Base-by-base conservation (phyloP, 805 yeast species). In the Candida peoriensis region DNA sequence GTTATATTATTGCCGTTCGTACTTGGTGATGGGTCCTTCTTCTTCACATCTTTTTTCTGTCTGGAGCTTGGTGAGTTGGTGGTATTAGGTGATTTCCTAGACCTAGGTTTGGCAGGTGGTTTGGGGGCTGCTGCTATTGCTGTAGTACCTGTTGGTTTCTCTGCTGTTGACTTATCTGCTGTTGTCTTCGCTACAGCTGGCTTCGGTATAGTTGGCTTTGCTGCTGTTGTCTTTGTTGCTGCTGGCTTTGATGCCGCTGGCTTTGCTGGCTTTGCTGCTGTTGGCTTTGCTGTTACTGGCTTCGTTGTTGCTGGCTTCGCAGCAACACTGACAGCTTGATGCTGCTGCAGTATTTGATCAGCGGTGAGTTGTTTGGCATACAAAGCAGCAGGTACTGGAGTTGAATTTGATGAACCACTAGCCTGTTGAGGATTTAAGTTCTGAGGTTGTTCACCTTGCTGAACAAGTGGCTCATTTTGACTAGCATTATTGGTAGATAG, bases 11-110 rank as follows among this genome's bases (percentile, higher is more conserved):
- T n/a, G n/a, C n/a, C n/a, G n/a, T n/a, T n/a, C n/a, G n/a, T n/a
- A n/a, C n/a, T n/a, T n/a, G n/a, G n/a, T n/a, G n/a, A n/a, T 31
- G 29, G 18, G 22, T 37, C 25, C 25, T 34, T 29, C 37, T 33
- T 20, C 23, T 20, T 16, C 10, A 20, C 26, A 33, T 9, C 25
- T 14, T 32, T 30, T 32, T 34, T 20, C 26, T 13, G 12, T 21
- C 12, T 16, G 21, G 11, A 7, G 19, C 15, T 13, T 16, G 23
- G 11, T 13, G 26, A 10, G 16, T 9, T 26, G 30, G 17, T 16
- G 18, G 29, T 20, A 11, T 19, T 14, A n/a, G 22, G 5, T 5
- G 34, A 13, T 30, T 8, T 20, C 20, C 20, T 28, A 11, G 21
- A 9, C 9, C 11, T 11, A 13, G 17, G 8, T 15, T 13, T 14